Evolutionary conservation across 2,329 filamentous ascomycete genomes (phyloP), one percentile per base, ranked within the genome.

Genomic region (Colletotrichum spinosum): DNA sequence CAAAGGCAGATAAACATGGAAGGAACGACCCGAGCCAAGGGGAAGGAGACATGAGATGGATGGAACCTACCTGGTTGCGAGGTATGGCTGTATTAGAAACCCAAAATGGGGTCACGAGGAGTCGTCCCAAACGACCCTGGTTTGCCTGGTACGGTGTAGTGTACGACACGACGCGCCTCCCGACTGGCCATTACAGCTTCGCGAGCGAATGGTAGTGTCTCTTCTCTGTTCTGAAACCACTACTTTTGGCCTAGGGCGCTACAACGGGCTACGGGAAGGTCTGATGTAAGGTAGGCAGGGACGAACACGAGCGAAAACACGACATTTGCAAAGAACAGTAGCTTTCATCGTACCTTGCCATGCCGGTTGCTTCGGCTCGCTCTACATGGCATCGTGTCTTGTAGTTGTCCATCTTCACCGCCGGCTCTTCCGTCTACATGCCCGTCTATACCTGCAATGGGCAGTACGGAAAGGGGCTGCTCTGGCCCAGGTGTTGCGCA

Each of bases 101-200:
- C 9, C 34, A 48, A 56, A 65, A 62, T 56, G 48, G 58, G 52
- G 62, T 65, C 62, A 57, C 62, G 62, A 65, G 62, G 52, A 6
- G 46, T 48, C 33, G 48, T 65, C 52, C 62, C 62, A 65, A 65
- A 62, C 62, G 62, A 50, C 48, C 52, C 49, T 9, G 33, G 48
- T n/a, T 35, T 15, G 15, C 42, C 42, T 44, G 13, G 44, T 7
- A 33, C 44, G 13, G 44, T 35, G 38, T 9, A 46, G 9, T 46
- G 44, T 11, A 46, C 44, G 12, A 50, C 25, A 25, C 25, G 25
- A 25, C 25, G 25, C 25, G 25, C 25, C 25, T 25, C 25, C 25
- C 25, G 25, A 25, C 25, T 41, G 38, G 38, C 38, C 9, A 9
- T 4, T 41, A 41, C 38, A 41, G 38, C 38, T 5, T 9, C 9